phyloP scores from a whole-genome alignment of 2,329 filamentous ascomycete genomes.

The Colletotrichum horii region DNA sequence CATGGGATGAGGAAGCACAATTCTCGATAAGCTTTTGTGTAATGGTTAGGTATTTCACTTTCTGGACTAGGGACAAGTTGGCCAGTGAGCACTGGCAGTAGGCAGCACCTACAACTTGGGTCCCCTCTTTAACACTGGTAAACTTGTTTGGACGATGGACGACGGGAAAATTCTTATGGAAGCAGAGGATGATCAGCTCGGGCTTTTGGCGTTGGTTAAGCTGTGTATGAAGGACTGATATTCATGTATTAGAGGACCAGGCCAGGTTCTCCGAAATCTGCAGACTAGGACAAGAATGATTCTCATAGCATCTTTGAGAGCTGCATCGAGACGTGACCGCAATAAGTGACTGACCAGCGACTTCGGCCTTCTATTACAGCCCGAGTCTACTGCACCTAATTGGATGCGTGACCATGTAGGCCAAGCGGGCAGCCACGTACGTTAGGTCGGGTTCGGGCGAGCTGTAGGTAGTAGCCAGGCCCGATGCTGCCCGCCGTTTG shows the following conservation, averaged over 20 bases:
- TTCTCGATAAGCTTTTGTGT: slow-evolving; percentile 20
- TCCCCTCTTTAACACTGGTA: neutral
- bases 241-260: neutral
- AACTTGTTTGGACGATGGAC: neutral
- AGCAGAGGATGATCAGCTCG: neutral
- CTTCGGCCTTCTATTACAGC: neutral
- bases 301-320: neutral
- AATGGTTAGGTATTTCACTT: slow-evolving; percentile 14
- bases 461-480: neutral
- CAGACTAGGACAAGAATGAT: slow-evolving; percentile 9
- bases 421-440: neutral
- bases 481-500: slow-evolving; percentile 7
- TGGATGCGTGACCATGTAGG: neutral
- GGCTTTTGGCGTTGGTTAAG: slow-evolving; percentile 1
- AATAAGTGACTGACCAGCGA: neutral
- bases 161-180: neutral
- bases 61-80: neutral
- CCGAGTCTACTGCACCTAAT: neutral
- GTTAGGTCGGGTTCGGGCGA: neutral
- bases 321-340: neutral
- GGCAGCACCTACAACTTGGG: neutral
- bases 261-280: neutral
- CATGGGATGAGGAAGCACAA: slow-evolving; percentile 2
- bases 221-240: slow-evolving; percentile 1
- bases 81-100: neutral